phyloP scores from a whole-genome alignment of 495 filamentous ascomycete species.

The Penicillium flavigenum region DNA sequence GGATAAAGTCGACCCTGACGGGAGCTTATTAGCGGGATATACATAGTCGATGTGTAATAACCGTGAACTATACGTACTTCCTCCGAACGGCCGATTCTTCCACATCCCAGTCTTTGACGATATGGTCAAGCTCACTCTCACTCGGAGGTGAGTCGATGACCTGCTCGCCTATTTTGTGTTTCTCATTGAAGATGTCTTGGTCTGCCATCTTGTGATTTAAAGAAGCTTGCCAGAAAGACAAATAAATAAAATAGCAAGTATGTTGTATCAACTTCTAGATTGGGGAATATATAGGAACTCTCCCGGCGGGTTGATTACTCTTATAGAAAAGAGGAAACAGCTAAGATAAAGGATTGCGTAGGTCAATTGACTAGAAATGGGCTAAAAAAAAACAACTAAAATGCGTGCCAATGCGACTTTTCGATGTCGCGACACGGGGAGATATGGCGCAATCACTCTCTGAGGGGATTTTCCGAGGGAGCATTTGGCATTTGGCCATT shows the following conservation, averaged over 20 bases:
- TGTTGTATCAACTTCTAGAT: not conserved
- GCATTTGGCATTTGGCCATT: too few species aligned
- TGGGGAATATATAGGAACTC: not conserved
- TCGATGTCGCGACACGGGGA: conserved; percentile 23
- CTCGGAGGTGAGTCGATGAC: conserved; percentile 15
- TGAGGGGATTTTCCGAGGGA: conserved; percentile 8
- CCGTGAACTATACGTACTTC: conserved; percentile 27
- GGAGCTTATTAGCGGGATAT: not conserved
- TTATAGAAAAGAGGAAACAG: conserved; percentile 1
- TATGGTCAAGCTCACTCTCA: conserved; percentile 24
- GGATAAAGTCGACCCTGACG: conserved; percentile 49
- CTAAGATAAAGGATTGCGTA: not conserved
- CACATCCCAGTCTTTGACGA: conserved; percentile 37
- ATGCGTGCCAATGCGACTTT: not conserved
- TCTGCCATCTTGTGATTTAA: not conserved
- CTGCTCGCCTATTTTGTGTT: conserved; percentile 15
- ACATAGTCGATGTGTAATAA: not conserved
- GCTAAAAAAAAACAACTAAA: not conserved
- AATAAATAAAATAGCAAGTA: not conserved
- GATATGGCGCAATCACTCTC: conserved; percentile 29
- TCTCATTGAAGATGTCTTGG: conserved; percentile 9
- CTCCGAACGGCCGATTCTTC: conserved; percentile 29
- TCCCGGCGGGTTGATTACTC: not conserved
- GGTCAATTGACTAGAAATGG: not conserved
- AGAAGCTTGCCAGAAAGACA: not conserved